phyloP scores from a whole-genome alignment of 1,139 yeast genomes.

The Hansenula lynferdii region DNA sequence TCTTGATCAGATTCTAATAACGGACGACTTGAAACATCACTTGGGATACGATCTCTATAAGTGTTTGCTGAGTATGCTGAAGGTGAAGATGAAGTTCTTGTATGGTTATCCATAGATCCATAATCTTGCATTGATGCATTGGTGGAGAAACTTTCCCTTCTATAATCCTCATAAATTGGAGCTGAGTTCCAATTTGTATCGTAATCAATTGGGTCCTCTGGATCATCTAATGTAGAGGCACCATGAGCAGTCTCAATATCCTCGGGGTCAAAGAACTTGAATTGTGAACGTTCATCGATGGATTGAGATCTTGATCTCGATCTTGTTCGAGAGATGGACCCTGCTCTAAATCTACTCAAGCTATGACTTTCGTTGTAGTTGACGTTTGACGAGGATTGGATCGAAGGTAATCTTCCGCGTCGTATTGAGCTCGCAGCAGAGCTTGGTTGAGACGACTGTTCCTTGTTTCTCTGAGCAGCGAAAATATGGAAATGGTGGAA shows the following conservation, averaged over 20 bases:
- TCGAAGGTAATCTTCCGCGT: slow-evolving; percentile 23
- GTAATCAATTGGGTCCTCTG: slow-evolving; percentile 44
- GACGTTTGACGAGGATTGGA: slow-evolving; percentile 24
- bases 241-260: slow-evolving; percentile 89
- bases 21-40: slow-evolving; percentile 29
- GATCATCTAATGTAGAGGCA: slow-evolving; percentile 67
- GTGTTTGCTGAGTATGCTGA: slow-evolving; percentile 31
- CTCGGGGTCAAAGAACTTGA: slow-evolving; percentile 76
- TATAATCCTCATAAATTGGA: slow-evolving; percentile 39
- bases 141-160: slow-evolving; percentile 28
- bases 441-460: slow-evolving; percentile 21
- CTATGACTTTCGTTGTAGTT: slow-evolving; percentile 21
- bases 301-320: slow-evolving; percentile 20
- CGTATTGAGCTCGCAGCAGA: slow-evolving; percentile 25
- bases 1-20: slow-evolving; percentile 23
- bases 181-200: slow-evolving; percentile 64
- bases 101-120: slow-evolving; percentile 20
- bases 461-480: slow-evolving; percentile 31
- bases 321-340: slow-evolving; percentile 28
- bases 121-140: slow-evolving; percentile 23
- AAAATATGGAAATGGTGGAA: slow-evolving; percentile 71
- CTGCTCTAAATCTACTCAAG: slow-evolving; percentile 22
- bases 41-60: slow-evolving; percentile 40
- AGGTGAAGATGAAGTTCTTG: slow-evolving; percentile 27
- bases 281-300: slow-evolving; percentile 27